Evolutionary conservation across 345 rosid genomes (phyloP).

Genomic region (Eucalyptus sp.): DNA sequence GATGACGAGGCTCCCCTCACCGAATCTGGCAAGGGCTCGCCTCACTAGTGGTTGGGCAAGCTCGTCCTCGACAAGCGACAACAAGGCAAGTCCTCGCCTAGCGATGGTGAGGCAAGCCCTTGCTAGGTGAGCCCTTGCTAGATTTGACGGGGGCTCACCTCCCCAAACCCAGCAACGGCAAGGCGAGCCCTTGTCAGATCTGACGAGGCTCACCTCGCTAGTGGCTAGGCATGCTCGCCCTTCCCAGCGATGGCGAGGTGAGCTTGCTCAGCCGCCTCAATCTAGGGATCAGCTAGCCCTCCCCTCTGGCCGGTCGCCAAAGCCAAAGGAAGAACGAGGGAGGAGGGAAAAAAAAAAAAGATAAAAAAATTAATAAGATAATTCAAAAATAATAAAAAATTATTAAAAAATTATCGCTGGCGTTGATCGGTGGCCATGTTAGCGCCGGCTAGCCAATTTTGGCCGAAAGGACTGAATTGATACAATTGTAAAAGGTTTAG

Average conservation of each 20-base stretch:
- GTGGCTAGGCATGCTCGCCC: fast-evolving
- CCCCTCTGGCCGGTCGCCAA: fast-evolving
- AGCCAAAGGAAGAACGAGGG: no score
- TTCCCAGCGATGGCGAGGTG: fast-evolving
- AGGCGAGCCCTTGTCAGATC: fast-evolving
- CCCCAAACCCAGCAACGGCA: fast-evolving
- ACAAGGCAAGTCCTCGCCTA: no score
- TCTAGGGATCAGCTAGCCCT: fast-evolving
- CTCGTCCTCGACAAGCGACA: no score
- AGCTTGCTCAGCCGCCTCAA: fast-evolving
- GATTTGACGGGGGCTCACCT: fast-evolving
- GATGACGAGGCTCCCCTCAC: fast-evolving
- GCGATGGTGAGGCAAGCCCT: no score
- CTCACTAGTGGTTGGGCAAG: no score
- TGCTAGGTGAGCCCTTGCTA: fast-evolving
- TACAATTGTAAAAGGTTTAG: fast-evolving
- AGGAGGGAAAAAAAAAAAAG: no score
- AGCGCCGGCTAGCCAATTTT: fast-evolving
- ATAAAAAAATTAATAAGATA: no score
- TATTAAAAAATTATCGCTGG: no score
- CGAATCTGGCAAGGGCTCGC: fast-evolving
- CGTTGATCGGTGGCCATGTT: fast-evolving
- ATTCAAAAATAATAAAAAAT: no score
- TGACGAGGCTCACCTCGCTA: fast-evolving
- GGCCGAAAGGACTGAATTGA: fast-evolving